These are phyloP conservation scores for Candida mattraensis DNA, from an alignment of 805 yeast species.

Conservation along the genomic window DNA sequence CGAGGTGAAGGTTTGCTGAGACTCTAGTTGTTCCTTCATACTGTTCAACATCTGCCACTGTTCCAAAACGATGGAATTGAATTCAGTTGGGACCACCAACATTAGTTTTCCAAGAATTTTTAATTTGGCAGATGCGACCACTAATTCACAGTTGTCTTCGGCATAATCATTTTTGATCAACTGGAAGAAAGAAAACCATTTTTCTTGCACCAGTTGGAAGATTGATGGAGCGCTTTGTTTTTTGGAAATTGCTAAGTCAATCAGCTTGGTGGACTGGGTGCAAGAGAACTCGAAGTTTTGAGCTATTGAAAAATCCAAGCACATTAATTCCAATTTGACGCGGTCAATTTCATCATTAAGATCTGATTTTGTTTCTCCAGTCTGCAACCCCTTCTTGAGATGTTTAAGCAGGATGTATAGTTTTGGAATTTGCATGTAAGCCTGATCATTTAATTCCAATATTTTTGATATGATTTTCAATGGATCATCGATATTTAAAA, in stretches of 20 bases:
- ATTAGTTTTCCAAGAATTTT: conserved; percentile 53
- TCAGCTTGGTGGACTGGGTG: conserved; percentile 38
- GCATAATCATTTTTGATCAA: conserved; percentile 52
- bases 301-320: conserved; percentile 68
- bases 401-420: conserved; percentile 42
- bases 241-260: conserved; percentile 27
- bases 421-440: conserved; percentile 46
- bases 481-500: conserved; percentile 27
- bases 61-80: conserved; percentile 53
- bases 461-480: conserved; percentile 25
- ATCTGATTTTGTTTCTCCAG: neutral
- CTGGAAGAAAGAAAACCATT: conserved; percentile 77
- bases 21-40: conserved; percentile 29
- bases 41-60: conserved; percentile 60
- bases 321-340: conserved; percentile 36
- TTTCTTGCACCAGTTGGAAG: conserved; percentile 26
- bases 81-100: conserved; percentile 51
- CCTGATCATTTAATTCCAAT: conserved; percentile 54
- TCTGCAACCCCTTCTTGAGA: conserved; percentile 40
- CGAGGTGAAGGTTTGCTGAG: conserved; percentile 3
- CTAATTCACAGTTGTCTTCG: conserved; percentile 13
- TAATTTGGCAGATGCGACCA: conserved; percentile 40
- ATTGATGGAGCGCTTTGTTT: conserved; percentile 11
- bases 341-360: conserved; percentile 14
- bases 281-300: conserved; percentile 62